Evolutionary conservation across 2,329 filamentous ascomycete genomes (phyloP).

Genomic region (Trichophyton rubrum): DNA sequence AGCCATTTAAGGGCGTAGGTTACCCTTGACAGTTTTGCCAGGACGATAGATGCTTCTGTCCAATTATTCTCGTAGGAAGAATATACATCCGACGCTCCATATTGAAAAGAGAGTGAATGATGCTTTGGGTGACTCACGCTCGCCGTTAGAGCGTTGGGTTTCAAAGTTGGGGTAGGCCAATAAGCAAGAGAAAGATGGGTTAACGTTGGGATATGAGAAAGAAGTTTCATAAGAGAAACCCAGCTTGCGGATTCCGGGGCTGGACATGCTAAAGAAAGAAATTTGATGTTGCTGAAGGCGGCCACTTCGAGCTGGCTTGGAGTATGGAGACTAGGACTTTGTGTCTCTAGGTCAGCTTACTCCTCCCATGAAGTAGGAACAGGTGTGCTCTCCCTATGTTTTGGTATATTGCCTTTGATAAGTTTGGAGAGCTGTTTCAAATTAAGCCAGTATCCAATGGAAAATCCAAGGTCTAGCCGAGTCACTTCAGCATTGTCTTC

Average conservation of each 20-base stretch:
- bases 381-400: background rate
- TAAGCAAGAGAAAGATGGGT: conserved; percentile 51
- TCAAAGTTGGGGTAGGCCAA: conserved; percentile 49
- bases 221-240: conserved; percentile 42
- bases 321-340: conserved; percentile 6
- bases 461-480: conserved; percentile 41
- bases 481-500: conserved; percentile 32
- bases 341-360: conserved; percentile 6
- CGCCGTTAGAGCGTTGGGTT: conserved; percentile 39
- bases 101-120: conserved; percentile 31
- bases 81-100: conserved; percentile 43
- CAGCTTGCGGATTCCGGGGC: conserved; percentile 37
- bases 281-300: conserved; percentile 43
- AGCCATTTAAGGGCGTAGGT: conserved; percentile 50
- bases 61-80: conserved; percentile 40
- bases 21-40: conserved; percentile 43
- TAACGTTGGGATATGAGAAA: conserved; percentile 42
- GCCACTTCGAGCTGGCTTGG: conserved; percentile 18
- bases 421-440: conserved; percentile 38
- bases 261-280: conserved; percentile 46
- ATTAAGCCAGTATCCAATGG: conserved; percentile 38
- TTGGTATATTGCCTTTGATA: conserved; percentile 23
- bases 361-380: conserved; percentile 34
- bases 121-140: conserved; percentile 31
- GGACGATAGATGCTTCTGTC: conserved; percentile 43